Percentiles rank a stretch among this genome's conserved stretches.
These are phyloP conservation scores for Luffa aegyptiaca DNA, from an alignment of 306 rosid species.

Conservation along the genomic window DNA sequence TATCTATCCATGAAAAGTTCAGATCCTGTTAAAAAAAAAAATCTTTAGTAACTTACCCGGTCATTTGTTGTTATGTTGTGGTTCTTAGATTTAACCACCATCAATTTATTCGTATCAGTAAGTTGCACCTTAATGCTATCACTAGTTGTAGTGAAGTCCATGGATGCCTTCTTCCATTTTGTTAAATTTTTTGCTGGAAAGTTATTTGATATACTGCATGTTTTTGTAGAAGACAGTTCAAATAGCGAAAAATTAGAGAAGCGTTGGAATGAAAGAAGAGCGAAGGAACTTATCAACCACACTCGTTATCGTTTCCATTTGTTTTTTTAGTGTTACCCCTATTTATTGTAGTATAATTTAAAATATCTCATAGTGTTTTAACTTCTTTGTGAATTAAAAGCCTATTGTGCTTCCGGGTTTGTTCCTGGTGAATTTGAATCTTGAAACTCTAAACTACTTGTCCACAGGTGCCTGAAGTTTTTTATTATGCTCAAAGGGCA, in stretches of 20 bases:
- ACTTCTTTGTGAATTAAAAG: background rate
- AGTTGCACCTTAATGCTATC: background rate
- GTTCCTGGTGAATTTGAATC: constrained; percentile 1
- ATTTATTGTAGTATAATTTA: background rate
- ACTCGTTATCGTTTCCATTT: background rate
- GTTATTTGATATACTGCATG: background rate
- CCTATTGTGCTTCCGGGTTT: background rate
- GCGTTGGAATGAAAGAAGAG: background rate
- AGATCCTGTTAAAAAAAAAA: background rate
- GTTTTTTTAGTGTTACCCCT: background rate
- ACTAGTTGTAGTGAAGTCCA: background rate
- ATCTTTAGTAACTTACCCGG: background rate
- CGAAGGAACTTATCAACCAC: background rate
- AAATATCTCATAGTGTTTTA: background rate
- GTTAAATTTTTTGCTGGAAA: background rate
- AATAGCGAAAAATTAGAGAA: background rate
- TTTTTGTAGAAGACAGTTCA: background rate
- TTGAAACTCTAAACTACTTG: constrained; percentile 17
- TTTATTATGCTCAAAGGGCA: constrained; percentile 82
- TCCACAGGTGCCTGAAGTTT: constrained; percentile 77
- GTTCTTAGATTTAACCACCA: background rate
- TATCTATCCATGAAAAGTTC: background rate
- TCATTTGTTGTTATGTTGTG: background rate
- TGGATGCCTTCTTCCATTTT: background rate
- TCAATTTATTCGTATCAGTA: background rate